phyloP scores from a whole-genome alignment of 2,329 filamentous ascomycete genomes.

The Chaetomiaceae sp. region DNA sequence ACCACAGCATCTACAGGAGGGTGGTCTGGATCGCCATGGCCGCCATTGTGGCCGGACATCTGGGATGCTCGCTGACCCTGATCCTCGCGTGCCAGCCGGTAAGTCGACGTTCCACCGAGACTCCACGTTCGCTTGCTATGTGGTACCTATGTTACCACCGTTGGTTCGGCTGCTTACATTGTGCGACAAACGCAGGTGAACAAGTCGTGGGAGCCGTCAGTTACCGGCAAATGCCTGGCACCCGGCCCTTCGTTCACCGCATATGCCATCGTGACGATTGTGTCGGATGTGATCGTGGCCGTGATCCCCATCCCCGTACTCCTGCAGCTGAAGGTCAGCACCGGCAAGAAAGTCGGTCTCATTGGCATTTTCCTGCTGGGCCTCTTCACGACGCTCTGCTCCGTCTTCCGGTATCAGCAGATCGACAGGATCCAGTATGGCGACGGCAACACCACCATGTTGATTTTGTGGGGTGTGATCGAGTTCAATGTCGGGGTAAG shows the following conservation, averaged over 20 bases:
- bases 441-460: slow-evolving; percentile 52
- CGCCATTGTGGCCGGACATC: slow-evolving; percentile 42
- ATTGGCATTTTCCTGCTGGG: slow-evolving; percentile 50
- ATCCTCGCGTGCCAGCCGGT: slow-evolving; percentile 49
- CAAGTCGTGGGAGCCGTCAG: slow-evolving; percentile 43
- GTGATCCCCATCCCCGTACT: slow-evolving; percentile 48
- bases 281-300: slow-evolving; percentile 47
- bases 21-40: slow-evolving; percentile 43
- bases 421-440: slow-evolving; percentile 47
- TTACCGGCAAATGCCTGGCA: slow-evolving; percentile 41
- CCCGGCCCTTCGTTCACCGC: slow-evolving; percentile 47
- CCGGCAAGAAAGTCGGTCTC: slow-evolving; percentile 46
- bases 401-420: slow-evolving; percentile 48
- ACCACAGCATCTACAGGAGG: slow-evolving; percentile 40
- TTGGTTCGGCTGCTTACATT: background rate
- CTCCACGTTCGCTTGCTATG: background rate
- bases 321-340: slow-evolving; percentile 44
- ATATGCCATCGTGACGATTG: slow-evolving; percentile 48
- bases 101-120: slow-evolving; percentile 17
- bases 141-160: background rate
- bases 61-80: slow-evolving; percentile 46
- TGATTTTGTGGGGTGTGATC: slow-evolving; percentile 53
- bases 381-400: slow-evolving; percentile 52
- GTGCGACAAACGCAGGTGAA: slow-evolving; percentile 28
- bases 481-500: slow-evolving; percentile 55